phyloP scores from a whole-genome alignment of 345 rosid genomes.

The Luvunga scandens region DNA sequence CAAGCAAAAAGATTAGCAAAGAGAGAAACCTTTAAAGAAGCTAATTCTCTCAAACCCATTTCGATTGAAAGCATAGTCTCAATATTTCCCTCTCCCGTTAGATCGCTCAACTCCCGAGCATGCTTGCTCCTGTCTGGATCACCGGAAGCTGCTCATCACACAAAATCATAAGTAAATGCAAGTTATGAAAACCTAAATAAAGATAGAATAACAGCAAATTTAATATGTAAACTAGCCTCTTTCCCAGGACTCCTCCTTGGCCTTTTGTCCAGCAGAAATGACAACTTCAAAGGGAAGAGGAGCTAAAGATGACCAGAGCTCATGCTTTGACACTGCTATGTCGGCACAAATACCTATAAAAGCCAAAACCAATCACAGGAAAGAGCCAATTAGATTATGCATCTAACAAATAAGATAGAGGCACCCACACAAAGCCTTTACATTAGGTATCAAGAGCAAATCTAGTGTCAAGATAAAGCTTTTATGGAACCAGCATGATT shows the following conservation, averaged over 20 bases:
- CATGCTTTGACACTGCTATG: slow-evolving; percentile 76
- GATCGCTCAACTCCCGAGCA: slow-evolving; percentile 61
- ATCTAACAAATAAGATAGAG: slow-evolving; percentile 1
- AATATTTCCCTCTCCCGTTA: slow-evolving; percentile 96
- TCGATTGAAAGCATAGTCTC: slow-evolving; percentile 98
- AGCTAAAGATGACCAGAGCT: slow-evolving; percentile 91
- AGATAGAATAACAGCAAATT: neutral
- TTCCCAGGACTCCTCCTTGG: slow-evolving; percentile 68
- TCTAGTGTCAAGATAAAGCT: neutral
- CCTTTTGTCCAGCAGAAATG: slow-evolving; percentile 94
- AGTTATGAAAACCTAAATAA: neutral
- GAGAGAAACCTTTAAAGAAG: slow-evolving; percentile 73
- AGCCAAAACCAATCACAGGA: slow-evolving; percentile 14
- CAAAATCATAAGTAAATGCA: slow-evolving; percentile 5
- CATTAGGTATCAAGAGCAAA: neutral
- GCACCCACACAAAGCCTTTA: neutral
- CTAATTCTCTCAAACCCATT: slow-evolving; percentile 93
- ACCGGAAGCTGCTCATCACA: slow-evolving; percentile 41
- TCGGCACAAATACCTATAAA: slow-evolving; percentile 75
- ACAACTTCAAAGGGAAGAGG: slow-evolving; percentile 98
- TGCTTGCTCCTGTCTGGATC: slow-evolving; percentile 52
- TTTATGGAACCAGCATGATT: neutral
- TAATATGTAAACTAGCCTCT: slow-evolving; percentile 47
- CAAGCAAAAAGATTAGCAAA: slow-evolving; percentile 4
- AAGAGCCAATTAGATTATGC: slow-evolving; percentile 15